Evolutionary conservation across 306 rosid species (phyloP).

Genomic region (Luffa acutangula): DNA sequence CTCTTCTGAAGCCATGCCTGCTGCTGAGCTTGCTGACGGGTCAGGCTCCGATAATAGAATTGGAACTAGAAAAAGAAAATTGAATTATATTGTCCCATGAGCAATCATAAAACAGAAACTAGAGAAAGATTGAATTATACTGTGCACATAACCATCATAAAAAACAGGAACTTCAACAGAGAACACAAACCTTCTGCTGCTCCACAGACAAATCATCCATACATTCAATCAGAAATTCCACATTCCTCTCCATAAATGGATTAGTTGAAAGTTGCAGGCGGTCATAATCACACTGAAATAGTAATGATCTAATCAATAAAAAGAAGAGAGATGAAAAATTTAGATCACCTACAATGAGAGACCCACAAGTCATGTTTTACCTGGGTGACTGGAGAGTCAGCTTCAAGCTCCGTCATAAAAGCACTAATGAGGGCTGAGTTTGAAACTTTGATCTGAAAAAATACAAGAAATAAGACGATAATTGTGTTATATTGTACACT

Average conservation of each 20-base stretch:
- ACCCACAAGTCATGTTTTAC: conserved; percentile 26
- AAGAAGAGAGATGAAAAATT: background rate
- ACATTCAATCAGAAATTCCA: conserved; percentile 88
- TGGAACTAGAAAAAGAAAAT: conserved; percentile 46
- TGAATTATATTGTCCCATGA: background rate
- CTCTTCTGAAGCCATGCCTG: conserved; percentile 99
- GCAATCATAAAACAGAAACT: conserved; percentile 5
- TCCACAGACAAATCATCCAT: conserved; percentile 90
- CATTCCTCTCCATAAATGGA: conserved; percentile 86
- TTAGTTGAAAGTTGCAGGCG: conserved; percentile 75
- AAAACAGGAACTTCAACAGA: background rate
- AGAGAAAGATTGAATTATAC: background rate
- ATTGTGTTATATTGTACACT: background rate
- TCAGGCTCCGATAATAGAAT: conserved; percentile 64
- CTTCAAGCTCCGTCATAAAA: conserved; percentile 89
- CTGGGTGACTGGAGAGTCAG: conserved; percentile 80
- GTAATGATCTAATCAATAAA: conserved; percentile 3
- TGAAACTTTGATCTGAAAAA: conserved; percentile 75
- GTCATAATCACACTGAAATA: conserved; percentile 77
- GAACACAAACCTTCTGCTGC: conserved; percentile 73
- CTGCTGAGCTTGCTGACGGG: conserved; percentile 96
- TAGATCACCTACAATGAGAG: background rate
- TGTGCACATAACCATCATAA: background rate
- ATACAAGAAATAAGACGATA: background rate
- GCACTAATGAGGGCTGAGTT: conserved; percentile 96